These are phyloP conservation scores for Chaetomium sp. DNA, from an alignment of 2,329 filamentous ascomycete genomes.

Conservation along the genomic window DNA sequence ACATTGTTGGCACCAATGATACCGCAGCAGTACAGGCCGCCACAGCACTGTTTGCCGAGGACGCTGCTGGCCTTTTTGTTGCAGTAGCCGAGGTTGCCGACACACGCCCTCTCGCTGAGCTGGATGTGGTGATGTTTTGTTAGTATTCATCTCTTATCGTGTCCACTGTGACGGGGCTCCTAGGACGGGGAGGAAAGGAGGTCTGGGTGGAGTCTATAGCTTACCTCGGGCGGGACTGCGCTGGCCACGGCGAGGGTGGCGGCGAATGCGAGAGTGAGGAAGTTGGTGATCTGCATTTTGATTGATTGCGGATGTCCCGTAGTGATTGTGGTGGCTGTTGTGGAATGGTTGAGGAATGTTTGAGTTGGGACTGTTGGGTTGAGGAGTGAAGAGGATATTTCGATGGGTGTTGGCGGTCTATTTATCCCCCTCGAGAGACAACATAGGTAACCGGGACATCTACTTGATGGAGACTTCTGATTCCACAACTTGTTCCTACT, in stretches of 20 bases:
- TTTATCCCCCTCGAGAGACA: too few species aligned
- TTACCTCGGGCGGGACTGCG: neutral
- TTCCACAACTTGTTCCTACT: too few species aligned
- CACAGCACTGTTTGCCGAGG: neutral
- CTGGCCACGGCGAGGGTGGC: neutral
- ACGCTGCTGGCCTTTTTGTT: neutral
- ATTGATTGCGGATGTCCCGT: too few species aligned
- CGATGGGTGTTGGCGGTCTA: too few species aligned
- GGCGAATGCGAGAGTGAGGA: neutral
- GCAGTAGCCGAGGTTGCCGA: neutral
- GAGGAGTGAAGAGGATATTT: too few species aligned
- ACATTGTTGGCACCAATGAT: neutral
- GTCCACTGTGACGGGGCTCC: neutral
- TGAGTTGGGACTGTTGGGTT: too few species aligned
- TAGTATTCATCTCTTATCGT: neutral
- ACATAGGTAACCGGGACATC: too few species aligned
- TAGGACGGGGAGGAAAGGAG: neutral
- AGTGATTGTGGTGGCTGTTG: too few species aligned
- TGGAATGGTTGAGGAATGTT: too few species aligned
- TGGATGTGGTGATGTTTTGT: neutral
- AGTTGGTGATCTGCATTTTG: neutral
- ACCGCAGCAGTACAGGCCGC: neutral
- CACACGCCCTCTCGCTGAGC: neutral
- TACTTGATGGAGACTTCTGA: too few species aligned
- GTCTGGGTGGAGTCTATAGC: too few species aligned